Evolutionary conservation across 2,329 filamentous ascomycete species (phyloP), one percentile per base, ranked within the genome.

Genomic region (Pseudogymnoascus sp.): DNA sequence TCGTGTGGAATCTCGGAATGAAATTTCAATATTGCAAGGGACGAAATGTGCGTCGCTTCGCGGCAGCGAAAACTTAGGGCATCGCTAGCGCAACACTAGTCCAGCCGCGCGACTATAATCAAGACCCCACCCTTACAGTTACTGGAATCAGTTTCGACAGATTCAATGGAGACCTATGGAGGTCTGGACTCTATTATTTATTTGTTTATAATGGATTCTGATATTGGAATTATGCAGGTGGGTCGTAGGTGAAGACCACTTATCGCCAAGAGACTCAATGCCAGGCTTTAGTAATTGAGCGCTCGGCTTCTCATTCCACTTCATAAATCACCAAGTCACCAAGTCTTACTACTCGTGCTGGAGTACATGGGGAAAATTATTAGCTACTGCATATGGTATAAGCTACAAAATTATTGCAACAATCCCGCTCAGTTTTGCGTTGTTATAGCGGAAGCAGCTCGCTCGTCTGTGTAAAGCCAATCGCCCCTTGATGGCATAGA

Each of bases 1-100:
- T 59, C 57, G 57, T 59, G 57, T 59, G 57, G 57, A 39, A 59
- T 59, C 57, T 59, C 57, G 57, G 24, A 59, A 59, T 37, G 57
- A 59, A 59, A 37, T 54, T 54, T 37, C 33, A 59, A 59, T 59
- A 37, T 59, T 59, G 33, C 57, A 37, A 17, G 57, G 17, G 57
- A 59, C 57, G 36, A 40, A 59, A 37, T 59, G 57, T 59, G 57
- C 36, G 57, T 40, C 33, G 57, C 33, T 40, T 59, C 57, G 57
- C 57, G 33, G 57, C 57, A 40, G 15, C 33, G 15, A 37, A 59
- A 59, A n/a, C 29, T 59, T 59, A 59, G 57, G 57, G 57, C 57
- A 59, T 8, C 29, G 57, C 57, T 59, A 59, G 57, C 57, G 29
- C 29, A 21, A 17, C 47, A 7, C 47, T 54, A 54, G 29, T 15